phyloP scores from a whole-genome alignment of 257 asterid species.

The Solanum peruvianum region DNA sequence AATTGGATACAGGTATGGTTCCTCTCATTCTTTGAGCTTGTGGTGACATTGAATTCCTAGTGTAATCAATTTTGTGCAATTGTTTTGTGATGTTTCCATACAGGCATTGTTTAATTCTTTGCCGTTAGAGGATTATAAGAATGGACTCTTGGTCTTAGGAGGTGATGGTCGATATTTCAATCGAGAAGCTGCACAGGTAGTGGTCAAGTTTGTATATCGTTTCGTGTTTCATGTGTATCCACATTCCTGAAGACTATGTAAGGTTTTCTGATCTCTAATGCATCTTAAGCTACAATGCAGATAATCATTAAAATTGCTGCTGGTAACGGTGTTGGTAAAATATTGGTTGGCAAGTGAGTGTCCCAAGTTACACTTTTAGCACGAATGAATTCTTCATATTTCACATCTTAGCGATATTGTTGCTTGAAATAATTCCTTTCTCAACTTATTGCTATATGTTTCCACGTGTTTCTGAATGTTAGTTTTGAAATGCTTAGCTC shows the following conservation, averaged over 20 bases:
- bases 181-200: conserved; percentile 91
- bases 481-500: background rate
- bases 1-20: conserved; percentile 96
- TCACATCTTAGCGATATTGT: background rate
- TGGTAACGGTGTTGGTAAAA: conserved; percentile 85
- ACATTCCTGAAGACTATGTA: background rate
- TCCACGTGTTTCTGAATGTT: background rate
- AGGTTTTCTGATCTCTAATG: conserved; percentile 8
- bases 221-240: background rate
- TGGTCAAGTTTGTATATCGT: background rate
- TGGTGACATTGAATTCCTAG: background rate
- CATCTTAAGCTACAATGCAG: conserved; percentile 32
- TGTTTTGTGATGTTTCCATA: background rate
- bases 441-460: background rate
- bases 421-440: background rate
- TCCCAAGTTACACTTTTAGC: background rate
- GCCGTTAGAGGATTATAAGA: conserved; percentile 76
- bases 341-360: conserved; percentile 87
- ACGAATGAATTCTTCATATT: background rate
- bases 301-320: conserved; percentile 86
- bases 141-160: conserved; percentile 72
- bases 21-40: background rate
- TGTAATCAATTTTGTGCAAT: background rate
- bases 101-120: conserved; percentile 88
- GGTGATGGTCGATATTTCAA: conserved; percentile 97